These are phyloP conservation scores for Lotus japonicus DNA, from an alignment of 306 rosid genomes.

Conservation along the genomic window DNA sequence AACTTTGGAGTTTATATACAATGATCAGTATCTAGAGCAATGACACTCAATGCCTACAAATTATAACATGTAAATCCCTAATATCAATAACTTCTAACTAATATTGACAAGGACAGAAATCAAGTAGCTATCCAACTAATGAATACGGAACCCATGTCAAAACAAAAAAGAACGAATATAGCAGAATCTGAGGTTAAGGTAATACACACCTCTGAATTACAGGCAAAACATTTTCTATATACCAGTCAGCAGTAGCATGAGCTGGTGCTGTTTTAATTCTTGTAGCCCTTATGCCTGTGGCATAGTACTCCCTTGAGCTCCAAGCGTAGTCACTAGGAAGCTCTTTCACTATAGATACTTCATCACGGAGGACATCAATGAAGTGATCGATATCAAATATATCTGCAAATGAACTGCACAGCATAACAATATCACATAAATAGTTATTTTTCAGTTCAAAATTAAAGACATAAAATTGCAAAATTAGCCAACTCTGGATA, in stretches of 20 bases:
- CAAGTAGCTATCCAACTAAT: not conserved
- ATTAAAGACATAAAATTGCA: not conserved
- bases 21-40: not conserved
- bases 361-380: slow-evolving; percentile 59
- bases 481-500: slow-evolving; percentile 3
- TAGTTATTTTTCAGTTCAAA: not conserved
- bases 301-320: slow-evolving; percentile 95
- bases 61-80: not conserved
- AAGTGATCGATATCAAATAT: slow-evolving; percentile 97
- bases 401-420: slow-evolving; percentile 76
- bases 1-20: not conserved
- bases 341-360: slow-evolving; percentile 73
- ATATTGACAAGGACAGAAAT: not conserved
- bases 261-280: slow-evolving; percentile 90
- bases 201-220: slow-evolving; percentile 53
- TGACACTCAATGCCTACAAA: not conserved
- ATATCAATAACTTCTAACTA: not conserved
- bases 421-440: slow-evolving; percentile 11
- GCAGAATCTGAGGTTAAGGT: slow-evolving; percentile 3
- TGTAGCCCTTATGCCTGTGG: slow-evolving; percentile 72
- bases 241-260: slow-evolving; percentile 93
- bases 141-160: slow-evolving; percentile 8
- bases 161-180: not conserved
- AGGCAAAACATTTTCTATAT: slow-evolving; percentile 77
- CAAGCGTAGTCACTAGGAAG: slow-evolving; percentile 69